Percentiles rank a stretch among this genome's conserved stretches.
Conservation (phyloP, 345 rosid genomes). For the Eucalyptus urophylla region DNA sequence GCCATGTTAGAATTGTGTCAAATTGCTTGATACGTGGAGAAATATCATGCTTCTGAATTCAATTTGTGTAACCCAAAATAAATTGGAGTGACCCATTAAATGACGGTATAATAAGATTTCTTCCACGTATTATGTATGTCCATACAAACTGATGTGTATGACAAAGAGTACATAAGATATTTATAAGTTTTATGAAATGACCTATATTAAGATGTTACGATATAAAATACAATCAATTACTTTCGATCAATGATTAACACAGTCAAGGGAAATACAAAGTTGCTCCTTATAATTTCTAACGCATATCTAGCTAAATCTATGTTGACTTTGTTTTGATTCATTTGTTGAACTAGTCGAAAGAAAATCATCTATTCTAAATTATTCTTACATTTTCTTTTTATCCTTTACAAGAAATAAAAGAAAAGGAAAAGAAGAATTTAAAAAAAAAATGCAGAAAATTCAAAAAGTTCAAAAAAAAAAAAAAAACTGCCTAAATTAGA, state of each 20-base stretch:
- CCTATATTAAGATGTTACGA: background rate
- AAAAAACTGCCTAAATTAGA: background rate
- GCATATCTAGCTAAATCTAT: background rate
- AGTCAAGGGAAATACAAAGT: background rate
- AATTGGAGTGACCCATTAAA: background rate
- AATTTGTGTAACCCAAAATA: background rate
- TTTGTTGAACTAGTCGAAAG: background rate
- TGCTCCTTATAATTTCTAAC: background rate
- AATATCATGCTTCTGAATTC: background rate
- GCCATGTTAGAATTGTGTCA: background rate
- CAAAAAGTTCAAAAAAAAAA: too few relatives aligned
- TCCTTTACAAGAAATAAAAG: background rate
- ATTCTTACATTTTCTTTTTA: background rate
- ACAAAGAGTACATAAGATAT: background rate
- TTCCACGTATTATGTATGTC: background rate
- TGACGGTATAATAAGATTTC: background rate
- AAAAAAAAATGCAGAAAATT: background rate
- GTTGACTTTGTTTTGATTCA: background rate
- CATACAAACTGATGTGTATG: background rate
- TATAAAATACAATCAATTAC: background rate
- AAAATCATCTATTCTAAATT: background rate
- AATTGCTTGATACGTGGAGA: background rate
- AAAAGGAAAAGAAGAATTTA: background rate
- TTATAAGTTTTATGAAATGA: background rate
- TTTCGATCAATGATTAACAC: background rate